Conservation (phyloP, 805 yeast species). For the Candida yuanshanica region DNA sequence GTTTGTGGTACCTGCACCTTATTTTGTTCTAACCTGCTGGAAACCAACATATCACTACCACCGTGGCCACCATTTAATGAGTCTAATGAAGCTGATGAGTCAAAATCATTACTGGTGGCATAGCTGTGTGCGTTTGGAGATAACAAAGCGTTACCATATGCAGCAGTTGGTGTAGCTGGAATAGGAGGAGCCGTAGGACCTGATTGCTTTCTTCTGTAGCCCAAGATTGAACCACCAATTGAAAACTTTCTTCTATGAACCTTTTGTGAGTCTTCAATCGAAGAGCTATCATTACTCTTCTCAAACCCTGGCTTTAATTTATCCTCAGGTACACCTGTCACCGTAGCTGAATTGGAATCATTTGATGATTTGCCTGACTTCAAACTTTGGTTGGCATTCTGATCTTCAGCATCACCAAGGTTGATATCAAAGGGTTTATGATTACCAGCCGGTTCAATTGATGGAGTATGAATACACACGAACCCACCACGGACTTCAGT, state of each 20-base stretch:
- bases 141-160: slow-evolving; percentile 19
- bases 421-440: slow-evolving; percentile 5
- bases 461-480: slow-evolving; percentile 66
- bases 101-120: slow-evolving; percentile 30
- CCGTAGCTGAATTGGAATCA: slow-evolving; percentile 11
- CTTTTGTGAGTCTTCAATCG: slow-evolving; percentile 22
- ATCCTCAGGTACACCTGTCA: slow-evolving; percentile 2
- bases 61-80: slow-evolving; percentile 51
- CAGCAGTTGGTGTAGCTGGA: slow-evolving; percentile 52
- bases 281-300: slow-evolving; percentile 9
- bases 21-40: slow-evolving; percentile 52
- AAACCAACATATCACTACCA: slow-evolving; percentile 46
- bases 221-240: slow-evolving; percentile 50
- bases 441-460: slow-evolving; percentile 24
- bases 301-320: not conserved
- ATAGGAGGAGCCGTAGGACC: slow-evolving; percentile 29
- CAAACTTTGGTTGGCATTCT: slow-evolving; percentile 1
- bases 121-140: slow-evolving; percentile 27
- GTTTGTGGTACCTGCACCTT: slow-evolving; percentile 11
- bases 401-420: slow-evolving; percentile 5
- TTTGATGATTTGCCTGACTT: slow-evolving; percentile 11
- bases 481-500: slow-evolving; percentile 94
- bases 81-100: slow-evolving; percentile 46
- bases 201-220: slow-evolving; percentile 40
- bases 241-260: slow-evolving; percentile 60